Base-by-base conservation (phyloP, 2,329 filamentous ascomycete genomes). In the Trichoderma harzianum region DNA sequence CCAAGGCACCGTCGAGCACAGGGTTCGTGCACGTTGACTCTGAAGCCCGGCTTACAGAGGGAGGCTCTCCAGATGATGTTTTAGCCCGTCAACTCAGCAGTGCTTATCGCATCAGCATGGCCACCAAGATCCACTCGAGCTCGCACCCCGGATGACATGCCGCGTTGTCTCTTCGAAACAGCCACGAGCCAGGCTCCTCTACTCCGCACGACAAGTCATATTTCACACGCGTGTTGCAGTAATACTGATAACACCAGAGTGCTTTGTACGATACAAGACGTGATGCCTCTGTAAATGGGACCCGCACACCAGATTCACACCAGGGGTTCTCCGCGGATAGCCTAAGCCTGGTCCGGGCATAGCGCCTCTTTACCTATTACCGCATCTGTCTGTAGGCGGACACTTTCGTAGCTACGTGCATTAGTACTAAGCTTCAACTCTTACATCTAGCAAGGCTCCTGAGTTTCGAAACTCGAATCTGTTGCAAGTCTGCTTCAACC, bases 401-500 rank as follows among this genome's bases (percentile, higher is more conserved):
- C 67, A 16, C 3, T 24, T 63, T 7, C 6, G 43, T 21, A 14
- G 26, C 67, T 5, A 47, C 67, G 12, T 55, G 32, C 68, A 64
- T 63, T 11, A 47, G 32, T 57, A 57, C 30, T 43, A 70, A 21
- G 66, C 66, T 61, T 70, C 60, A 51, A 39, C 47, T 62, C 71
- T 39, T 69, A 73, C 71, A 69, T 75, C 75, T 58, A 39, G 34
- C 64, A 67, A 26, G 64, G 74, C 73, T 76, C 75, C 77, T 73
- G 72, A 75, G 69, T 71, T 74, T 74, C 83, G 84, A 86, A 86
- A 86, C 84, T 78, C 74, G 74, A 77, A 78, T 78, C 70, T 83
- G 84, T 86, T 82, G 80, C 84, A 86, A 80, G 76, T 80, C 76
- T 85, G 84, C 84, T 80, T 85, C 84, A 85, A 80, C 79, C 76